Evolutionary conservation across 2,329 filamentous ascomycete genomes (phyloP).

Genomic region (Arthrobotrys sphaeroides): DNA sequence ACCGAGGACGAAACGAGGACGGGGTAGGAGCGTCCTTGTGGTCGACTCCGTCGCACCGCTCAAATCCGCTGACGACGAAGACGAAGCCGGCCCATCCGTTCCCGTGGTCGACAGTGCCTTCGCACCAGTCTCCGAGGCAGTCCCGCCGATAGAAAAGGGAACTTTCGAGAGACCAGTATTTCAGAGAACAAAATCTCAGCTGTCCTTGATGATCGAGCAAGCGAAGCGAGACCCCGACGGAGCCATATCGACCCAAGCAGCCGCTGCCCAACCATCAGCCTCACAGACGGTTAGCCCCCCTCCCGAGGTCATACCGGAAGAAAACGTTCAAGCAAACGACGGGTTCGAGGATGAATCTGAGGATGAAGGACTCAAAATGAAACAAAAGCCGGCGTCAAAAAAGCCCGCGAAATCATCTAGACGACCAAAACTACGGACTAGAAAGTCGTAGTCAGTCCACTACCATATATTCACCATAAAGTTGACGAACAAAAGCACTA

Average conservation of each 20-base stretch:
- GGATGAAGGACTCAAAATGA: slow-evolving; percentile 36
- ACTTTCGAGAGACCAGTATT: slow-evolving; percentile 54
- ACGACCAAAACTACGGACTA: slow-evolving; percentile 33
- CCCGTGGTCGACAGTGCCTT: slow-evolving; percentile 33
- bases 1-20: slow-evolving; percentile 44
- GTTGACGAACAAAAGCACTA: neutral
- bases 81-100: slow-evolving; percentile 8
- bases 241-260: neutral
- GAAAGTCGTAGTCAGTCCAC: slow-evolving; percentile 8
- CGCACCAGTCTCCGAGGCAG: slow-evolving; percentile 20
- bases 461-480: neutral
- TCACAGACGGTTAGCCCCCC: slow-evolving; percentile 6
- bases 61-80: slow-evolving; percentile 54
- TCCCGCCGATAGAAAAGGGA: slow-evolving; percentile 50
- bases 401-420: slow-evolving; percentile 14
- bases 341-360: slow-evolving; percentile 48
- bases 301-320: slow-evolving; percentile 37
- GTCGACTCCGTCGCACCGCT: slow-evolving; percentile 56
- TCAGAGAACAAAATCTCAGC: slow-evolving; percentile 56
- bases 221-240: slow-evolving; percentile 35
- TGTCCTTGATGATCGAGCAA: slow-evolving; percentile 56
- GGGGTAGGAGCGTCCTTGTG: slow-evolving; percentile 55
- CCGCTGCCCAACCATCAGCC: neutral
- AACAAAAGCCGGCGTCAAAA: slow-evolving; percentile 14
- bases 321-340: slow-evolving; percentile 32